Evolutionary conservation across 768 basidiomycete genomes (phyloP).

Genomic region (Termitomyces sp.): DNA sequence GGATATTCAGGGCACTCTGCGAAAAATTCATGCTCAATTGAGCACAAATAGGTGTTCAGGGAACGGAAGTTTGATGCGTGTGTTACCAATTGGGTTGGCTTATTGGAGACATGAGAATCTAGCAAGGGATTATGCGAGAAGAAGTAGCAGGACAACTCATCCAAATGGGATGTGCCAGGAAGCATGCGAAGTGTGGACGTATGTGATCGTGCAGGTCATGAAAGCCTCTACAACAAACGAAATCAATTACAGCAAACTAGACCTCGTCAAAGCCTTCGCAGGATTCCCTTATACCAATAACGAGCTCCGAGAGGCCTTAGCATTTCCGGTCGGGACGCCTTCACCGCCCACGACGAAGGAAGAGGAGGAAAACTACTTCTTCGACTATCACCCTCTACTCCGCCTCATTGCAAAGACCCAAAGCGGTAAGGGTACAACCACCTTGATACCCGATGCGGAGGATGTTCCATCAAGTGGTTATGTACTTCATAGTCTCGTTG

Average conservation of each 20-base stretch:
- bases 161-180: constrained; percentile 38
- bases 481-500: constrained; percentile 36
- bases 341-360: constrained; percentile 14
- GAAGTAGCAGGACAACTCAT: constrained; percentile 41
- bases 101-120: constrained; percentile 34
- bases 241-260: constrained; percentile 21
- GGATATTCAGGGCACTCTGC: constrained; percentile 21
- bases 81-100: constrained; percentile 39
- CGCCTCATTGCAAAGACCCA: constrained; percentile 28
- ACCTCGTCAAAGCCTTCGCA: constrained; percentile 33
- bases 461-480: constrained; percentile 36
- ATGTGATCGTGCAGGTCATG: constrained; percentile 31
- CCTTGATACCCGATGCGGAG: constrained; percentile 23
- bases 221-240: constrained; percentile 16
- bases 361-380: constrained; percentile 31
- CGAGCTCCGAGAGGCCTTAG: constrained; percentile 28
- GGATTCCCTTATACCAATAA: constrained; percentile 32
- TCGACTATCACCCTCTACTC: constrained; percentile 35
- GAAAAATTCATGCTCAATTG: constrained; percentile 25
- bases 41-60: constrained; percentile 24
- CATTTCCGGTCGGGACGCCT: constrained; percentile 22
- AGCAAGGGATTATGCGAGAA: constrained; percentile 29
- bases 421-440: not conserved
- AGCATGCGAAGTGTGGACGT: constrained; percentile 39
- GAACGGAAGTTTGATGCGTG: constrained; percentile 45